Evolutionary conservation across 257 asterid genomes (phyloP).

Genomic region (Coffea canephora): DNA sequence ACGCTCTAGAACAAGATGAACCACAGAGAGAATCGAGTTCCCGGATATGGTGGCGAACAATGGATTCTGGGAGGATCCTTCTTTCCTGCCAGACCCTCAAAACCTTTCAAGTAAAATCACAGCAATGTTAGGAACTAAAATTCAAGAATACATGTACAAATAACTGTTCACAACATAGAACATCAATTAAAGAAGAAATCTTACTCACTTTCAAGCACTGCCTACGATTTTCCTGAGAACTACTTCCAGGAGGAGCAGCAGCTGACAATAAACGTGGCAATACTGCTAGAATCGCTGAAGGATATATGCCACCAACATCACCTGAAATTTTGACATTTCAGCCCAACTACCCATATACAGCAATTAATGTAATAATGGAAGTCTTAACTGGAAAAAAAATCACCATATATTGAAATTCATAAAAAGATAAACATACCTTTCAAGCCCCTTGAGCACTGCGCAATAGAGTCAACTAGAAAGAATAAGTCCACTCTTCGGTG

Average conservation of each 20-base stretch:
- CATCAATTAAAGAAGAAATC: neutral
- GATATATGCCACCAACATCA: constrained; percentile 66
- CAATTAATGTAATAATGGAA: neutral
- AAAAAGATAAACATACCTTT: constrained; percentile 53
- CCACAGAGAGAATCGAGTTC: constrained; percentile 77
- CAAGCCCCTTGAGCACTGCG: constrained; percentile 71
- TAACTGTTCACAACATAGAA: neutral
- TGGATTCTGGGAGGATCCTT: constrained; percentile 75
- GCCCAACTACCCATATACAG: neutral
- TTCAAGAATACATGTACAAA: neutral
- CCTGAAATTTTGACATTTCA: constrained; percentile 51
- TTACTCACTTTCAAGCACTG: constrained; percentile 84
- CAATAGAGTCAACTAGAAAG: constrained; percentile 82
- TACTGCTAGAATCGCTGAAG: constrained; percentile 68
- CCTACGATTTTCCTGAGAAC: constrained; percentile 73
- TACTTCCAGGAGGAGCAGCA: constrained; percentile 84
- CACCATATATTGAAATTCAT: neutral
- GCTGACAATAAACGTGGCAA: constrained; percentile 79
- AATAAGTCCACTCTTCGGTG: constrained; percentile 78
- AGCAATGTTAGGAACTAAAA: neutral
- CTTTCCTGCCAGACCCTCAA: constrained; percentile 93
- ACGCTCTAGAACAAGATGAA: constrained; percentile 52
- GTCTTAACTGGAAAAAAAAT: neutral
- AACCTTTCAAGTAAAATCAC: constrained; percentile 51
- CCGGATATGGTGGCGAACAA: constrained; percentile 70